Conservation (phyloP, 371 early-diverging fungal species). For the Blyttiomyces sp. region DNA sequence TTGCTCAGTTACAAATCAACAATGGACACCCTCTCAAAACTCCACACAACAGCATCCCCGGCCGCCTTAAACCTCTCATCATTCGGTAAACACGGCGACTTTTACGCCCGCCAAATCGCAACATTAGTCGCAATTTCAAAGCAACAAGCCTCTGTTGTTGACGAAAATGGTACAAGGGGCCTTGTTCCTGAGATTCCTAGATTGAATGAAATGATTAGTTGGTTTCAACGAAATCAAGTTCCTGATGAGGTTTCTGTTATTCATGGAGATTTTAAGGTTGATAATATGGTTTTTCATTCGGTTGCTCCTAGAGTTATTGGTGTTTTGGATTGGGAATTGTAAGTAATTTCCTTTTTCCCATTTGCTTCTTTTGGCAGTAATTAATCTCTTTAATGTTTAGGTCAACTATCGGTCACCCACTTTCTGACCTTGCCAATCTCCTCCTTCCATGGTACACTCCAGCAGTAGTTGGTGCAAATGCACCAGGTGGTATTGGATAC, state of each 20-base stretch:
- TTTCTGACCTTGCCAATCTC: conserved; percentile 84
- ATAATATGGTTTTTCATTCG: conserved; percentile 81
- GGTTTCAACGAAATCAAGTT: conserved; percentile 68
- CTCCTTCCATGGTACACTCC: conserved; percentile 68
- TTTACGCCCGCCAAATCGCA: conserved; percentile 78
- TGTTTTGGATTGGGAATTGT: conserved; percentile 92
- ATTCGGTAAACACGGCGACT: conserved; percentile 66
- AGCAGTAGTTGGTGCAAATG: background rate
- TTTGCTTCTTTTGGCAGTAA: background rate
- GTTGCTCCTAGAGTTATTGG: conserved; percentile 78
- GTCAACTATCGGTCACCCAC: conserved; percentile 90
- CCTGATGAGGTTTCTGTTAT: conserved; percentile 74
- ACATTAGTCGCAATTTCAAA: conserved; percentile 65
- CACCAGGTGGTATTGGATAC: conserved; percentile 20
- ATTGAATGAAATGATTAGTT: conserved; percentile 64
- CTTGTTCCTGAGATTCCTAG: conserved; percentile 67
- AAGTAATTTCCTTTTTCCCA: conserved; percentile 1
- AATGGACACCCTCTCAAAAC: conserved; percentile 69
- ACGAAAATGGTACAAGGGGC: conserved; percentile 46
- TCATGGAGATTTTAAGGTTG: conserved; percentile 91
- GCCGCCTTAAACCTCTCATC: conserved; percentile 61
- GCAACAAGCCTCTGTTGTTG: conserved; percentile 55
- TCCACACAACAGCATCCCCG: conserved; percentile 69
- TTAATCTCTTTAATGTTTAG: background rate
- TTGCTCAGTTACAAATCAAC: conserved; percentile 63